These are phyloP conservation scores for Colletotrichum simmondsii DNA, from an alignment of 2,329 filamentous ascomycete genomes.

Conservation along the genomic window DNA sequence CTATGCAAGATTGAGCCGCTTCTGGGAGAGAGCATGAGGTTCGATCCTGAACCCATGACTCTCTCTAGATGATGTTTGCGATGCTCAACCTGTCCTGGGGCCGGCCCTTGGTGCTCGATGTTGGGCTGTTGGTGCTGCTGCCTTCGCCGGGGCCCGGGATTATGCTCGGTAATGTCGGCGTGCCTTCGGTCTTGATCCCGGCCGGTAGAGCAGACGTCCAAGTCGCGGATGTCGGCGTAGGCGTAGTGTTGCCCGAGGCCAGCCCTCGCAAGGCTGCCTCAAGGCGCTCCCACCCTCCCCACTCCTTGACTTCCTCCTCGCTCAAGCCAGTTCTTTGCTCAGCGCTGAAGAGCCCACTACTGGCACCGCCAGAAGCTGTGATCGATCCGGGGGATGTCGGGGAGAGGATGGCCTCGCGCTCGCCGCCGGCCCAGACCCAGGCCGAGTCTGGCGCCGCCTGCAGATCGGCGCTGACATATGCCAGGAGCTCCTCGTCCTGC, in stretches of 20 bases:
- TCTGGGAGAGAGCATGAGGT: neutral
- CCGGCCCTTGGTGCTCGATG: slow-evolving; percentile 38
- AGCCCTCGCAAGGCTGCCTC: slow-evolving; percentile 59
- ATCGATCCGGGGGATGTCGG: slow-evolving; percentile 31
- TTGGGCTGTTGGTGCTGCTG: slow-evolving; percentile 43
- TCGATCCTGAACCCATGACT: neutral
- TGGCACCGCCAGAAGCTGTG: slow-evolving; percentile 38
- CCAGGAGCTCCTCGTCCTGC: slow-evolving; percentile 87
- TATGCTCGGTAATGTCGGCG: slow-evolving; percentile 38
- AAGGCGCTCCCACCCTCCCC: slow-evolving; percentile 84
- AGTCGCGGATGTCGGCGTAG: slow-evolving; percentile 45
- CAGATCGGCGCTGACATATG: slow-evolving; percentile 86
- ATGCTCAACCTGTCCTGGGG: slow-evolving; percentile 52
- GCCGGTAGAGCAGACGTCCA: slow-evolving; percentile 46
- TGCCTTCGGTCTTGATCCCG: slow-evolving; percentile 48
- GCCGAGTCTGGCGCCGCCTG: slow-evolving; percentile 81
- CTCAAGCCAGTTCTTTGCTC: slow-evolving; percentile 63
- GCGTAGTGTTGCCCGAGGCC: slow-evolving; percentile 38
- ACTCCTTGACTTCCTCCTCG: slow-evolving; percentile 70
- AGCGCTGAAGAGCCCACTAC: slow-evolving; percentile 54
- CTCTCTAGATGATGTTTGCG: slow-evolving; percentile 54
- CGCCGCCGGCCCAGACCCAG: slow-evolving; percentile 83
- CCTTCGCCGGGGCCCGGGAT: slow-evolving; percentile 32
- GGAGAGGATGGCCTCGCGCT: slow-evolving; percentile 52
- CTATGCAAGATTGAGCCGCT: neutral